Conservation (phyloP, 805 yeast genomes). For the Phaffomyces opuntiae region DNA sequence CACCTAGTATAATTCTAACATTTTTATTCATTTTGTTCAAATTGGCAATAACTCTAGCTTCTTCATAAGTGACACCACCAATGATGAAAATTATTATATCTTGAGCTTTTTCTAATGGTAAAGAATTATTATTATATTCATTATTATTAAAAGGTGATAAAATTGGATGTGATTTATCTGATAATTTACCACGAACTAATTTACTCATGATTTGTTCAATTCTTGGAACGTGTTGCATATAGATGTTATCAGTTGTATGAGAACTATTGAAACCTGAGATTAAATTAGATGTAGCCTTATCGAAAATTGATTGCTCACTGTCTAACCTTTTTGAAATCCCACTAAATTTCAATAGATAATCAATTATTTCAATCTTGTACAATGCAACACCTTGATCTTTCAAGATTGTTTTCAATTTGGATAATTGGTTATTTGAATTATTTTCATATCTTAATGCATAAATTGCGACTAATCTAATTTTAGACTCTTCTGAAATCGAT, state of each 20-base stretch:
- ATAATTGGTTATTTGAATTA: slow-evolving; percentile 37
- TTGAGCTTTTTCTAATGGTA: slow-evolving; percentile 36
- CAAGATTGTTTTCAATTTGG: slow-evolving; percentile 31
- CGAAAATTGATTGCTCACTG: slow-evolving; percentile 25
- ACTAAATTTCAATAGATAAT: slow-evolving; percentile 37
- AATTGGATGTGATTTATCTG: slow-evolving; percentile 35
- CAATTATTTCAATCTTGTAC: slow-evolving; percentile 21
- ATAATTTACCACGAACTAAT: slow-evolving; percentile 28
- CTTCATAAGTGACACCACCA: slow-evolving; percentile 93
- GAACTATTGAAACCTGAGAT: slow-evolving; percentile 30
- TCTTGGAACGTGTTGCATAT: slow-evolving; percentile 87
- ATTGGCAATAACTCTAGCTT: slow-evolving; percentile 74
- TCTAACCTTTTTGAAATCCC: slow-evolving; percentile 38
- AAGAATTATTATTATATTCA: slow-evolving; percentile 12
- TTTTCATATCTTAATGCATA: slow-evolving; percentile 68
- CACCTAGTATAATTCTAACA: slow-evolving; percentile 73
- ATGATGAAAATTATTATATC: slow-evolving; percentile 67
- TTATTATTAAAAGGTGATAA: slow-evolving; percentile 26
- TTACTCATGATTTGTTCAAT: slow-evolving; percentile 37
- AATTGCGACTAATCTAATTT: slow-evolving; percentile 65
- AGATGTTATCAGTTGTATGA: slow-evolving; percentile 56
- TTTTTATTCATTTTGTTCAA: slow-evolving; percentile 48
- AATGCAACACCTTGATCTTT: slow-evolving; percentile 27
- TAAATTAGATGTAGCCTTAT: slow-evolving; percentile 22
- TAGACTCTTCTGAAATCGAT: slow-evolving; percentile 44